Evolutionary conservation across 2,329 filamentous ascomycete genomes (phyloP).

Genomic region (Phialocephala sp.): DNA sequence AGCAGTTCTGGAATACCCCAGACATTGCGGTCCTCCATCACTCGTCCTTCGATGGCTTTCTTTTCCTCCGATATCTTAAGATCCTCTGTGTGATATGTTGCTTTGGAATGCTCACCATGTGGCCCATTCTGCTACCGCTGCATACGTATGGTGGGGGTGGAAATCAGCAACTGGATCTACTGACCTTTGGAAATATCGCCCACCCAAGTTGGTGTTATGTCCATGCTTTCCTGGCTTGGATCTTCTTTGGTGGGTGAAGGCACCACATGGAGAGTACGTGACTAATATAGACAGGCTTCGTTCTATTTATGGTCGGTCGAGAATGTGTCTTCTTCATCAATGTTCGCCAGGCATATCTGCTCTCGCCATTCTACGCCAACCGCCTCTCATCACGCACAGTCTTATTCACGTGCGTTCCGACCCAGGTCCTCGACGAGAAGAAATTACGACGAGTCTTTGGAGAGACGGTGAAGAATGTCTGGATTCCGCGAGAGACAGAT

Average conservation of each 20-base stretch:
- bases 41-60: conserved; percentile 69
- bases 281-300: conserved; percentile 50
- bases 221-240: conserved; percentile 65
- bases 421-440: conserved; percentile 61
- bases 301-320: conserved; percentile 69
- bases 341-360: conserved; percentile 69
- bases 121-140: conserved; percentile 68
- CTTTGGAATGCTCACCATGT: conserved; percentile 66
- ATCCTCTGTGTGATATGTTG: conserved; percentile 64
- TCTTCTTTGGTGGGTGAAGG: conserved; percentile 57
- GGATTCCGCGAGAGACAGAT: conserved; percentile 64
- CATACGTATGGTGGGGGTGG: conserved; percentile 65
- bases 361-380: conserved; percentile 68
- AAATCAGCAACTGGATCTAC: conserved; percentile 59
- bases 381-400: conserved; percentile 71
- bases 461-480: conserved; percentile 65
- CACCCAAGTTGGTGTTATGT: conserved; percentile 61
- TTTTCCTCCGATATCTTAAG: conserved; percentile 70
- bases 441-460: conserved; percentile 66
- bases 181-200: conserved; percentile 64
- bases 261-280: neutral
- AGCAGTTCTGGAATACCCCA: conserved; percentile 42
- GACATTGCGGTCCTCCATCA: conserved; percentile 60
- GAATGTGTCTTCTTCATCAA: conserved; percentile 74
- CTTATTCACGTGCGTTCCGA: conserved; percentile 69